These are phyloP conservation scores for Nematodospora anomalae DNA, from an alignment of 1,139 yeast genomes.

Conservation along the genomic window DNA sequence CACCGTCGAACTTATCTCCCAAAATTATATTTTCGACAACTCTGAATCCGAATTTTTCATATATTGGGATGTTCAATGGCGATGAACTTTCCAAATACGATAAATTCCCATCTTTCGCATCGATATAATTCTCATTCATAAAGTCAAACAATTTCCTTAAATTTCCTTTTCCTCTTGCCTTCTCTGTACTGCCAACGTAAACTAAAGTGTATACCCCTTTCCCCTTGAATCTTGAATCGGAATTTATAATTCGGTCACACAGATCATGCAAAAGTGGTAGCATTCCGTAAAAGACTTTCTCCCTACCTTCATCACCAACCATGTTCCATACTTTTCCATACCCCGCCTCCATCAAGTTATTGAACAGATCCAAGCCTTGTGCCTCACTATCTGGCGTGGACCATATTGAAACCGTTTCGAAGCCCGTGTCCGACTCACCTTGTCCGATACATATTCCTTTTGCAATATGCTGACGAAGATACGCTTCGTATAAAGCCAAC, in stretches of 20 bases:
- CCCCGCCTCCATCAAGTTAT: conserved; percentile 57
- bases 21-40: conserved; percentile 50
- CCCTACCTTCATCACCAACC: conserved; percentile 52
- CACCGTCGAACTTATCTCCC: conserved; percentile 36
- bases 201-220: conserved; percentile 57
- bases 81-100: conserved; percentile 62
- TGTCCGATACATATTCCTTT: conserved; percentile 57
- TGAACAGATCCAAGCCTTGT: conserved; percentile 49
- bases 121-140: conserved; percentile 54
- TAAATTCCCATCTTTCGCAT: conserved; percentile 38
- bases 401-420: conserved; percentile 68
- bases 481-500: conserved; percentile 52
- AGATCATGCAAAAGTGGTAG: conserved; percentile 57
- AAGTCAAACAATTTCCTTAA: conserved; percentile 58
- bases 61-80: conserved; percentile 54
- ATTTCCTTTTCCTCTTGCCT: conserved; percentile 68
- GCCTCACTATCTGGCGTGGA: conserved; percentile 50
- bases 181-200: conserved; percentile 57
- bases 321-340: conserved; percentile 54
- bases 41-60: conserved; percentile 56
- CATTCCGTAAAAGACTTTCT: conserved; percentile 56
- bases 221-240: conserved; percentile 36
- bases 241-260: conserved; percentile 35
- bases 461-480: conserved; percentile 55
- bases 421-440: conserved; percentile 43